Base-by-base conservation (phyloP, 768 basidiomycete genomes). In the Serpula lacrymans region DNA sequence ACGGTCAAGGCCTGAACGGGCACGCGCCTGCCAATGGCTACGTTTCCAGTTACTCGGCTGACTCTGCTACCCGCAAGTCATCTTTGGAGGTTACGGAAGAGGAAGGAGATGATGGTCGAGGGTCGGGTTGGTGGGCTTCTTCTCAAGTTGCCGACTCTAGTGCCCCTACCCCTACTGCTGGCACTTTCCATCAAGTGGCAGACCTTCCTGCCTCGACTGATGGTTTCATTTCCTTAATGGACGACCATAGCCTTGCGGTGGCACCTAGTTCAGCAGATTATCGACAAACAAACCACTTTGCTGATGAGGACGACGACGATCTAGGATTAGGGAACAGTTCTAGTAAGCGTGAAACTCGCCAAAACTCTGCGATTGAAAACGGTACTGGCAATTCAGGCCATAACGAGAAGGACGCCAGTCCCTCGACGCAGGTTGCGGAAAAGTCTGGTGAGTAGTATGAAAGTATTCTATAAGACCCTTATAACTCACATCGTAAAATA, bases 191-290 rank as follows among this genome's bases (percentile, higher is more conserved):
- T 51, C 70, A 65, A 25, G 69, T 79, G 3, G 74, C 78, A 20
- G 68, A 72, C 25, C 55, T 64, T 21, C 57, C 60, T 8, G 55
- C 68, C 29, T 50, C 68, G 1, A 61, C 72, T 7, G 77, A 78
- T 14, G 83, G 82, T 5, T 90, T 94, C 51, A 76, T 93, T 30
- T 91, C 89, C 6, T 68, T 88, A 17, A 92, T 93, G 89, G 86
- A 88, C 50, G 69, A 64, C 20, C 60, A 72, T 25, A 57, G 72
- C 8, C 71, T 75, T 24, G 63, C 74, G 3, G 59, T 71, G 29
- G 57, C 63, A 13, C 62, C 52, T 12, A 59, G 35, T 9, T 52
- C 52, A 24, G 41, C 34, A 25, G 28, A 51, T 14, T 39, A 4
- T 27, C 52, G 37, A 25, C 52, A 29, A 22, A 25, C 47, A 32